Base-by-base conservation (phyloP, 495 filamentous ascomycete genomes). In the Talaromyces borbonicus region DNA sequence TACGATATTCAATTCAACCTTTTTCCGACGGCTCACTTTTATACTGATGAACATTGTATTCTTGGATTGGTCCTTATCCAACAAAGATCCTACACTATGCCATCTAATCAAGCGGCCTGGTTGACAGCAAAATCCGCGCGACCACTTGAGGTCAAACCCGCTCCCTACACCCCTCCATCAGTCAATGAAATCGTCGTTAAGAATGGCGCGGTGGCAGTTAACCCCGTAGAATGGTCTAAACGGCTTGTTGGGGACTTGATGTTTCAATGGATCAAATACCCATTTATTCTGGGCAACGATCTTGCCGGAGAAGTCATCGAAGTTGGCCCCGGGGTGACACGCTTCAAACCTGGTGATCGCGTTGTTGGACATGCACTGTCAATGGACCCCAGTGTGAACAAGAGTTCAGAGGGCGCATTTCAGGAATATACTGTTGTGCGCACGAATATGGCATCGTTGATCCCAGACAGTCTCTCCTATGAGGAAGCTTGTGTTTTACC, bases 31-130 rank as follows among this genome's bases (percentile, higher is more conserved):
- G n/a, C n/a, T n/a, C n/a, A n/a, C n/a, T n/a, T n/a, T n/a, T n/a
- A n/a, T n/a, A n/a, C n/a, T n/a, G n/a, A n/a, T n/a, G n/a, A n/a
- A n/a, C n/a, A n/a, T n/a, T n/a, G n/a, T n/a, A n/a, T n/a, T n/a
- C n/a, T n/a, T n/a, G n/a, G n/a, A n/a, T n/a, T n/a, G n/a, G n/a
- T n/a, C n/a, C n/a, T n/a, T n/a, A n/a, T n/a, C n/a, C n/a, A n/a
- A n/a, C n/a, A n/a, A n/a, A n/a, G n/a, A n/a, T n/a, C n/a, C n/a
- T n/a, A n/a, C n/a, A n/a, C n/a, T n/a, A n/a, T n/a, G n/a, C n/a
- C n/a, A n/a, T n/a, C n/a, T 5, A 72, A 72, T 44, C 52, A 66
- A 55, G 64, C 66, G 9, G 68, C 68, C 41, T 72, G 60, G 56
- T 56, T 66, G 25, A 46, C 29, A 39, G 29, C 23, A 15, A 56